Conservation (phyloP, 768 basidiomycete genomes). For the Psilocybe cyanescens region DNA sequence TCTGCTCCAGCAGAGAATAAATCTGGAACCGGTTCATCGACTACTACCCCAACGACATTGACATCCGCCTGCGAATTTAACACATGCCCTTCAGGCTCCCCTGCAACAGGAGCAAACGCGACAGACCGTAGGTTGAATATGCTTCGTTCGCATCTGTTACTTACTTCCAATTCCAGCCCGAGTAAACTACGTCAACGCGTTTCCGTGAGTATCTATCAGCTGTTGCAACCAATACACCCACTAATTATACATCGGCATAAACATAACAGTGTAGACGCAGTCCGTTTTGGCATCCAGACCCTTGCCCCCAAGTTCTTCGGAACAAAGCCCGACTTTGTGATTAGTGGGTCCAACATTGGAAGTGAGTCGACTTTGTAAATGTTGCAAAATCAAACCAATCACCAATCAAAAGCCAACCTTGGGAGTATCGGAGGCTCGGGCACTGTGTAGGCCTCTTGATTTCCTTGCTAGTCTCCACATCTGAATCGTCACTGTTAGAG, state of each 20-base stretch:
- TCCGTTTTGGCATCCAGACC: slow-evolving; percentile 46
- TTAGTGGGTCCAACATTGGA: slow-evolving; percentile 51
- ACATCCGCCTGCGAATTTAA: slow-evolving; percentile 48
- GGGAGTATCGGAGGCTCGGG: slow-evolving; percentile 40
- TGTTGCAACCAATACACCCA: not conserved
- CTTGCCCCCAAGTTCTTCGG: slow-evolving; percentile 45
- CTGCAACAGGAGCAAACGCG: slow-evolving; percentile 44
- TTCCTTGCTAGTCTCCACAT: not conserved
- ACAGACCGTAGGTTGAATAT: slow-evolving; percentile 36
- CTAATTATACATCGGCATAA: not conserved
- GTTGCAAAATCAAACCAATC: not conserved
- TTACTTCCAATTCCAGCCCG: slow-evolving; percentile 23
- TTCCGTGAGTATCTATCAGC: slow-evolving; percentile 28
- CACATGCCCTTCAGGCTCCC: slow-evolving; percentile 47
- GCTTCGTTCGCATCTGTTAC: not conserved
- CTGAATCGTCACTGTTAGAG: slow-evolving; percentile 30
- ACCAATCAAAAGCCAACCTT: slow-evolving; percentile 30
- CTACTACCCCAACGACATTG: slow-evolving; percentile 36
- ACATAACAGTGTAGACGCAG: slow-evolving; percentile 31
- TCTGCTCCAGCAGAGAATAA: slow-evolving; percentile 49
- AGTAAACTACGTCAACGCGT: slow-evolving; percentile 41
- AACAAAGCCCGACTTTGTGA: slow-evolving; percentile 44
- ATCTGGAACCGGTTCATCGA: slow-evolving; percentile 49
- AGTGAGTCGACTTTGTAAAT: slow-evolving; percentile 28
- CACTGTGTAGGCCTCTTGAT: slow-evolving; percentile 38